phyloP scores from a whole-genome alignment of 805 yeast genomes.

The Suhomyces emberorum region DNA sequence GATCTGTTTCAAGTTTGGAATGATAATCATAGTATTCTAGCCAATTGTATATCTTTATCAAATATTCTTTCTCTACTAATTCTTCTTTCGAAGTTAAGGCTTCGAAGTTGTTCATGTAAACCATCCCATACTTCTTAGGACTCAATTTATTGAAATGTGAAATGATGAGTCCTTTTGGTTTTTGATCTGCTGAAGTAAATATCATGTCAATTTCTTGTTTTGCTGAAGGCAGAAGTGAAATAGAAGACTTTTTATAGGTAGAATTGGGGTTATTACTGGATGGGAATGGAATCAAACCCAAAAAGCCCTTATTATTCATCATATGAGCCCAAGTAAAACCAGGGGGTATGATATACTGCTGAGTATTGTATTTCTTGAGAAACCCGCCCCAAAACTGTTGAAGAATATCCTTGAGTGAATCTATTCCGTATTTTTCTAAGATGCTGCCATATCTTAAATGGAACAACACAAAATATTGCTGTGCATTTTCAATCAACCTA shows the following conservation, averaged over 20 bases:
- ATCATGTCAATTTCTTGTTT: constrained; percentile 19
- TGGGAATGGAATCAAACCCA: constrained; percentile 25
- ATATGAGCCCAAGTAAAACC: constrained; percentile 34
- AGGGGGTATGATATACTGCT: constrained; percentile 17
- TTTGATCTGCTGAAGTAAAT: constrained; percentile 3
- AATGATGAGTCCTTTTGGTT: constrained; percentile 23
- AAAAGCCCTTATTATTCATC: constrained; percentile 34
- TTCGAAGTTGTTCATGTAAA: constrained; percentile 14
- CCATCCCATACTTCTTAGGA: constrained; percentile 33
- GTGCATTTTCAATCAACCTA: constrained; percentile 18
- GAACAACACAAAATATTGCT: constrained; percentile 25
- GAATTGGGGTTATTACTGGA: constrained; percentile 1
- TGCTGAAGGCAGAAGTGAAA: constrained; percentile 14
- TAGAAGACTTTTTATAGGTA: constrained; percentile 29
- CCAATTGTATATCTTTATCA: constrained; percentile 27
- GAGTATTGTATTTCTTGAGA: constrained; percentile 21
- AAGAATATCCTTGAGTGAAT: constrained; percentile 15
- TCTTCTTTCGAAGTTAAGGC: constrained; percentile 6
- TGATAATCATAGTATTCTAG: constrained; percentile 32
- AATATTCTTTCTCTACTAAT: constrained; percentile 6
- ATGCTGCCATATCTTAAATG: constrained; percentile 23
- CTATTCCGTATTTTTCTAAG: constrained; percentile 13
- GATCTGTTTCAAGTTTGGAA: constrained; percentile 17
- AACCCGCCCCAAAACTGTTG: constrained; percentile 30
- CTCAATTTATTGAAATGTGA: constrained; percentile 21